A percentile compares a stretch with the other conserved stretches of the same genome.
phyloP scores from a whole-genome alignment of 139 green algal genomes.

The Nannochloris sp. region DNA sequence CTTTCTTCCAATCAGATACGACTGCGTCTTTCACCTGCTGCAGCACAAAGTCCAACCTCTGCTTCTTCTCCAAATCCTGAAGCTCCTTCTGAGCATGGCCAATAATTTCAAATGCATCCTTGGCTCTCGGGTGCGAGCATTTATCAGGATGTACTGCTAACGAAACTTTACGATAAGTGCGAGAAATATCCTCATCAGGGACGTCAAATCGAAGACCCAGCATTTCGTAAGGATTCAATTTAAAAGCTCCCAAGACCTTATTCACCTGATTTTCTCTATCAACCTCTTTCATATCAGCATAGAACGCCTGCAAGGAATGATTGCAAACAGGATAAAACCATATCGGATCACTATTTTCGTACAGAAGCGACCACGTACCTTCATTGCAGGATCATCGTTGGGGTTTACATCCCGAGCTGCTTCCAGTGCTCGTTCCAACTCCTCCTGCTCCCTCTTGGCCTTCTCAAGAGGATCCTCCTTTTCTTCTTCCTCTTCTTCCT shows the following conservation, averaged over 20 bases:
- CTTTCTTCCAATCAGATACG: slow-evolving; percentile 65
- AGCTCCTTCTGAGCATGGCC: slow-evolving; percentile 65
- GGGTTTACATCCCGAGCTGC: slow-evolving; percentile 20
- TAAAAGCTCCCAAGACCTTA: slow-evolving; percentile 86
- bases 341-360: no score
- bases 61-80: slow-evolving; percentile 56
- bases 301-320: slow-evolving; percentile 55
- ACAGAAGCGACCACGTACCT: slow-evolving; percentile 5
- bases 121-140: slow-evolving; percentile 52
- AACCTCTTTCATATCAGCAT: slow-evolving; percentile 74
- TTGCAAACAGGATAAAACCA: no score
- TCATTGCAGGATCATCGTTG: slow-evolving; percentile 24
- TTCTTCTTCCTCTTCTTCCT: slow-evolving; percentile 5
- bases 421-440: slow-evolving; percentile 18
- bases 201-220: slow-evolving; percentile 77
- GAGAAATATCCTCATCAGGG: slow-evolving; percentile 64
- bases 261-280: slow-evolving; percentile 90
- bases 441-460: slow-evolving; percentile 24
- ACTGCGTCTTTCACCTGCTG: slow-evolving; percentile 62
- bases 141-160: slow-evolving; percentile 74
- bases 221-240: slow-evolving; percentile 94
- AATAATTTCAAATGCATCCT: slow-evolving; percentile 79
- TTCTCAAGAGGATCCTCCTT: slow-evolving; percentile 30
- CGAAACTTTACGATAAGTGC: slow-evolving; percentile 77
- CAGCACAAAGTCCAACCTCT: slow-evolving; percentile 50